Conservation (phyloP, 305 asterid genomes). For the Rubia balearica region DNA sequence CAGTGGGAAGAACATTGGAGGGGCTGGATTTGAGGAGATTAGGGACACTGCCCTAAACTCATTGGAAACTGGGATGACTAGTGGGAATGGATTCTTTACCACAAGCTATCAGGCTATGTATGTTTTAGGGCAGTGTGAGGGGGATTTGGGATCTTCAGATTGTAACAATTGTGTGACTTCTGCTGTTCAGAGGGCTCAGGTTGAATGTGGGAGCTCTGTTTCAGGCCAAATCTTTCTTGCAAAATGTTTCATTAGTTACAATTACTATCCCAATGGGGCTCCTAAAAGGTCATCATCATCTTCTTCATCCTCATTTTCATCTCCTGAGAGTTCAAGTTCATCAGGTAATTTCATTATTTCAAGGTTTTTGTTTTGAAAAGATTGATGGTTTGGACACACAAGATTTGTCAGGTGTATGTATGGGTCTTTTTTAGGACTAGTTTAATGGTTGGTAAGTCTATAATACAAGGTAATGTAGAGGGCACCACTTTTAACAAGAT, state of each 20-base stretch:
- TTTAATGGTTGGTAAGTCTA: conserved; percentile 6
- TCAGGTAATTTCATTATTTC: neutral
- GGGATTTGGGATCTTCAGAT: conserved; percentile 76
- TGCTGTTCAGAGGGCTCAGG: conserved; percentile 94
- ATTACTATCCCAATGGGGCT: conserved; percentile 58
- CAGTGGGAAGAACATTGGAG: conserved; percentile 60
- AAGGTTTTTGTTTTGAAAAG: neutral
- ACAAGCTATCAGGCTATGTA: conserved; percentile 53
- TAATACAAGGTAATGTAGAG: conserved; percentile 8
- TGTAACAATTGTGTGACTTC: conserved; percentile 79
- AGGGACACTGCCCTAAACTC: conserved; percentile 71
- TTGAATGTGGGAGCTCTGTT: conserved; percentile 91
- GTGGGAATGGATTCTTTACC: conserved; percentile 56
- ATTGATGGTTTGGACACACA: neutral
- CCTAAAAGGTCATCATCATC: conserved; percentile 48
- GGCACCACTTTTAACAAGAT: conserved; percentile 38
- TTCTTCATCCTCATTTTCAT: conserved; percentile 39
- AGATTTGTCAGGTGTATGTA: conserved; percentile 20
- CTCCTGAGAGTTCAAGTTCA: conserved; percentile 33
- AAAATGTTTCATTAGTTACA: conserved; percentile 72
- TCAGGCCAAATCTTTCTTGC: conserved; percentile 79
- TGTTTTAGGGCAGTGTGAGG: conserved; percentile 92
- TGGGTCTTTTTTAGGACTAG: conserved; percentile 10
- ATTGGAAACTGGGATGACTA: conserved; percentile 53
- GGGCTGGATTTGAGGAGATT: conserved; percentile 74